Evolutionary conservation across 1,284 basidiomycete species (phyloP), one percentile per base, ranked within the genome.

Genomic region (Cutaneotrichosporon cavernicola): DNA sequence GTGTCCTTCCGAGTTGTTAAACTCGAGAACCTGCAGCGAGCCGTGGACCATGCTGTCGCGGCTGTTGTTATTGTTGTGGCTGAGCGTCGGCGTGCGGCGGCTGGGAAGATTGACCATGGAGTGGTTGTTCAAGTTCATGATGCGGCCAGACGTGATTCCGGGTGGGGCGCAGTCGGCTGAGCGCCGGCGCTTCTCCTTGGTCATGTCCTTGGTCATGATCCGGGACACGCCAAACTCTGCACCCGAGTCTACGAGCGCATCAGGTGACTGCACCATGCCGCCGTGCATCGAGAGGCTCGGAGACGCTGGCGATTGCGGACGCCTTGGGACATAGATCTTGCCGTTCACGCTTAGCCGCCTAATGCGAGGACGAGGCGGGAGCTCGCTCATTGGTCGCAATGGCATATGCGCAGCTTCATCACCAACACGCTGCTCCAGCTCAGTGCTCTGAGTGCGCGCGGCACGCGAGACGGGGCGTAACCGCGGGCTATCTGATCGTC

Each of bases 1-100:
- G 80, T 90, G 89, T 56, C 91, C 92, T 63, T 89, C 86, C 4
- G 61, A 38, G 80, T 94, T 92, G 68, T 84, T 83, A 58, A 97
- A 86, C 53, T 93, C 86, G 43, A 97, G 82, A 50, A 89, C 87
- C 81, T 90, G 89, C 56, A 89, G 82, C 34, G 86, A 83, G n/a
- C 83, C 84, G 72, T 85, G 86, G 71, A 86, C 32, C 51, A 68
- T 56, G 56, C 68, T 66, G 59, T 69, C 67, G 32, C 62, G 67
- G n/a, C 56, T 43, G 40, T 9, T 64, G 21, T 67, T 68, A n/a
- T 56, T 43, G 40, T 6, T 64, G 21, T 67, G 67, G 26, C 71
- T 66, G 49, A 68, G 69, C 13, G 70, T 58, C 30, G 73, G 69
- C 3, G 72, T 49, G 13, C 64, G 67, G 1, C 66, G 55, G 38